These are phyloP conservation scores for Leishmania martiniquensis DNA, from an alignment of 208 protist genomes.

Conservation along the genomic window DNA sequence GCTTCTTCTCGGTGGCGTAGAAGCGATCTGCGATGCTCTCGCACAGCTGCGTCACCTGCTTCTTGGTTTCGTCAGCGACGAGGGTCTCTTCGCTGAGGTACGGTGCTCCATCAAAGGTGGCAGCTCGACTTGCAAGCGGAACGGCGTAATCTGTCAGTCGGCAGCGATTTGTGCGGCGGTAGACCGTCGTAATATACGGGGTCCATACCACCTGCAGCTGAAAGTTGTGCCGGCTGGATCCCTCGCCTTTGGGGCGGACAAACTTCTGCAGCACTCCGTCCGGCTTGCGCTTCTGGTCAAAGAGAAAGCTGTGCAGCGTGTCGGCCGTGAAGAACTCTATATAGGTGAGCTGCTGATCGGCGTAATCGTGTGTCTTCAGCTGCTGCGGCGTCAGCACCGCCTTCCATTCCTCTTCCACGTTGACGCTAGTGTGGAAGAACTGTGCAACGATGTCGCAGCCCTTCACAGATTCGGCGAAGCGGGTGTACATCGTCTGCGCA, in stretches of 20 bases:
- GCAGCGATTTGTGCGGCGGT: conserved; percentile 82
- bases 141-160: conserved; percentile 65
- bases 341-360: conserved; percentile 66
- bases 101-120: conserved; percentile 87
- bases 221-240: conserved; percentile 65
- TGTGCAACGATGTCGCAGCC: conserved; percentile 85
- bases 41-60: conserved; percentile 72
- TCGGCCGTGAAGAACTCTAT: conserved; percentile 88
- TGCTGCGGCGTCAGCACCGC: conserved; percentile 30
- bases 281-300: conserved; percentile 74
- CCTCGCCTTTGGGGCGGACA: conserved; percentile 83
- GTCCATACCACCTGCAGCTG: conserved; percentile 92
- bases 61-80: conserved; percentile 84
- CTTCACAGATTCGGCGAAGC: conserved; percentile 45
- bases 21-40: conserved; percentile 87
- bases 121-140: conserved; percentile 52
- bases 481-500: conserved; percentile 80
- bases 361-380: conserved; percentile 12
- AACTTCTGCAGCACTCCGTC: conserved; percentile 93
- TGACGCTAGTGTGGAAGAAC: conserved; percentile 75
- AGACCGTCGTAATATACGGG: conserved; percentile 81
- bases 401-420: conserved; percentile 49
- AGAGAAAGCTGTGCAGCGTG: conserved; percentile 81
- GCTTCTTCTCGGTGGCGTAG: conserved; percentile 81
- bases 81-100: conserved; percentile 83